Evolutionary conservation across 768 basidiomycete species (phyloP), one percentile per base, ranked within the genome.

Genomic region (Wakefieldia striispora): DNA sequence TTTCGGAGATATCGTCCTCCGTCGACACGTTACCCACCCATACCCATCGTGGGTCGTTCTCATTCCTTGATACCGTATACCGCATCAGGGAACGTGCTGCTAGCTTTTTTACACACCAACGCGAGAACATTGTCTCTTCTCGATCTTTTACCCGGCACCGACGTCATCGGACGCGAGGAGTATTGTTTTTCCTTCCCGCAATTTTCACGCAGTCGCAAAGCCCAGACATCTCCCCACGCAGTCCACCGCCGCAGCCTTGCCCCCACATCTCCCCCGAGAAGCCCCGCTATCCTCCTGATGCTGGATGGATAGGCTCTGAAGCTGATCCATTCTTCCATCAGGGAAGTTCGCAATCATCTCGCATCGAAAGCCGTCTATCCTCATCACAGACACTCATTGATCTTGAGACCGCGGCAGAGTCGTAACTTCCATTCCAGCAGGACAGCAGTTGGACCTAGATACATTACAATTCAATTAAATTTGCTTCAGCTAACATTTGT

Each of bases 141-240:
- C 74, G 79, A 24, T 75, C 78, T 2, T 76, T 80, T 36, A 60
- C 76, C 39, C 77, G 79, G 40, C 66, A 72, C 40, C 69, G 79
- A 48, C 68, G 67, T 20, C 72, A 79, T 49, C 72, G 73, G 49
- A 77, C 77, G 41, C 77, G 82, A 35, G 83, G 86, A 29, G 80
- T 88, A 35, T 68, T 91, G 42, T 91, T 88, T 70, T 90, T 91
- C 75, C 76, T 92, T 43, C 90, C 90, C 19, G 86, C 88, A 29
- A 83, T 89, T 58, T 86, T 91, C 64, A 76, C 86, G 4, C 73
- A 80, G 10, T 64, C 70, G 13, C 67, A 65, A 38, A 58, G 54
- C 41, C 49, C 63, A 24, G 70, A 72, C 49, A 46, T 66, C 23
- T 41, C 56, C 46, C 59, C 58, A 45, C 66, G 66, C 17, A 69